Conservation (phyloP, 805 yeast genomes). For the Candida railenensis region DNA sequence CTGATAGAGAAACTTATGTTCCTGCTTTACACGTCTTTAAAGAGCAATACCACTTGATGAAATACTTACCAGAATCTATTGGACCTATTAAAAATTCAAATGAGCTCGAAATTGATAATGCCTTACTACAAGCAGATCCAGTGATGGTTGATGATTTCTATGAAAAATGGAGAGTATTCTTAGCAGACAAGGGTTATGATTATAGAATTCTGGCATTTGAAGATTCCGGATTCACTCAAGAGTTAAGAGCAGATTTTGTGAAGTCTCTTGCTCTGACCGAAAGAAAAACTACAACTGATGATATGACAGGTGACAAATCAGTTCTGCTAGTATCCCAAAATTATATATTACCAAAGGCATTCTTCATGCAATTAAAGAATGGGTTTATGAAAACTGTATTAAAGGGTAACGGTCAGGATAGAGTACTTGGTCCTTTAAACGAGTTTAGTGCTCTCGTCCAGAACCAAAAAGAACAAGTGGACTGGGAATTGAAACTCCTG, state of each 20-base stretch:
- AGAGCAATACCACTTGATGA: constrained; percentile 30
- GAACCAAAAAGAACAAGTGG: constrained; percentile 10
- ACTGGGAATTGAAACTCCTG: constrained; percentile 37
- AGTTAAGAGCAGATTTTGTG: constrained; percentile 20
- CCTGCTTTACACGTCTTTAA: constrained; percentile 36
- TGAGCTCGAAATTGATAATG: constrained; percentile 9
- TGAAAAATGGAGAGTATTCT: constrained; percentile 26
- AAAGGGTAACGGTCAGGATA: not conserved
- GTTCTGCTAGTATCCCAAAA: constrained; percentile 2
- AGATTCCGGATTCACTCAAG: constrained; percentile 21
- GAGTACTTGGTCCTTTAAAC: not conserved
- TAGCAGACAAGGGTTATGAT: constrained; percentile 20
- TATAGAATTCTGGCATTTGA: constrained; percentile 32
- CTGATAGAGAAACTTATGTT: constrained; percentile 35
- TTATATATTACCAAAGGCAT: constrained; percentile 20
- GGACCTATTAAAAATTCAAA: constrained; percentile 13
- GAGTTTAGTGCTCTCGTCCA: not conserved
- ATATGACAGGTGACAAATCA: not conserved
- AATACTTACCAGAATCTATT: constrained; percentile 10
- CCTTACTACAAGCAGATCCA: constrained; percentile 34
- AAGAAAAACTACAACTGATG: not conserved
- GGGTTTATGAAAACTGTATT: not conserved
- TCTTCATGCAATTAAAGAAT: constrained; percentile 30
- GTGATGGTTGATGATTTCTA: constrained; percentile 16
- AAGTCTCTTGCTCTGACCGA: not conserved